A percentile compares a stretch with the other conserved stretches of the same genome.
Evolutionary conservation across 2,329 filamentous ascomycete species (phyloP).

Genomic region (Neoascochyta sp.): DNA sequence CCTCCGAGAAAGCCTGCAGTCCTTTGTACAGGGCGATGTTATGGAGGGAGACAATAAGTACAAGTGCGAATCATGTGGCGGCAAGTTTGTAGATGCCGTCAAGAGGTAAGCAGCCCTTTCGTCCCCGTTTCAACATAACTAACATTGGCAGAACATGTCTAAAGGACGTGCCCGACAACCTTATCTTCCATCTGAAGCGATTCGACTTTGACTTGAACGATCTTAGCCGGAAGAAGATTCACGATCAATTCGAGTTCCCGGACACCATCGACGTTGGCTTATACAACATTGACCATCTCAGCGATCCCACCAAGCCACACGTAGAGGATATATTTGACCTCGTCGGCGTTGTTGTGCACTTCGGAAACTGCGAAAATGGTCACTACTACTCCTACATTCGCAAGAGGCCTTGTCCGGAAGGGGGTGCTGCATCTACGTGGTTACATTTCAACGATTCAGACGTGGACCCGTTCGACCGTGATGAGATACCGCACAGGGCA

Average conservation of each 20-base stretch:
- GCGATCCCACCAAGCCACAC: constrained; percentile 53
- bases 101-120: constrained; percentile 58
- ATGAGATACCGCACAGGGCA: constrained; percentile 68
- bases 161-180: constrained; percentile 86
- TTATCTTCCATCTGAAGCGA: constrained; percentile 92
- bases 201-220: constrained; percentile 78
- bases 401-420: constrained; percentile 61
- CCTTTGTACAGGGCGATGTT: constrained; percentile 93
- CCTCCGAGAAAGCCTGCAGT: constrained; percentile 81
- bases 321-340: constrained; percentile 81
- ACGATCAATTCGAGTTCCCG: constrained; percentile 90
- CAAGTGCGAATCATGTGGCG: constrained; percentile 86
- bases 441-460: constrained; percentile 92
- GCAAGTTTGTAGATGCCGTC: constrained; percentile 80
- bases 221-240: constrained; percentile 84
- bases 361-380: constrained; percentile 86
- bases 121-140: constrained; percentile 5
- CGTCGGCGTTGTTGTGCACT: constrained; percentile 91
- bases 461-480: constrained; percentile 71
- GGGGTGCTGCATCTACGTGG: constrained; percentile 57
- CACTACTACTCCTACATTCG: constrained; percentile 97
- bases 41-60: constrained; percentile 99
- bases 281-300: constrained; percentile 84
- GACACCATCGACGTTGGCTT: constrained; percentile 77
- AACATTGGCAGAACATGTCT: constrained; percentile 65